Percentiles rank a stretch among this genome's conserved stretches.
Conservation (phyloP, 139 green algal species). For the Coelastrella sp. region DNA sequence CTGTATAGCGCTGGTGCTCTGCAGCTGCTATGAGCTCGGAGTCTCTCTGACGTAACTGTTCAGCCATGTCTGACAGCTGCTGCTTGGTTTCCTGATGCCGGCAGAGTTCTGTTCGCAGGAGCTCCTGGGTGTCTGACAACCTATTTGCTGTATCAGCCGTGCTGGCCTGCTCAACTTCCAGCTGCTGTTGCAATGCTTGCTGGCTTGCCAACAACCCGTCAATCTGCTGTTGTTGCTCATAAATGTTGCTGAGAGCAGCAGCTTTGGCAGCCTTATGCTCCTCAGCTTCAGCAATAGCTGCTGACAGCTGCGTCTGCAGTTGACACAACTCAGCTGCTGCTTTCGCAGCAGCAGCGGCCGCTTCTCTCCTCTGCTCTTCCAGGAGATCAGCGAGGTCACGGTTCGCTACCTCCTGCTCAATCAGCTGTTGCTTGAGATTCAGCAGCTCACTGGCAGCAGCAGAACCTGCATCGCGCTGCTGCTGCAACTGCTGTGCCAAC, state of each 20-base stretch:
- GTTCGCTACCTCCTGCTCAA: too few species aligned
- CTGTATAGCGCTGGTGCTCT: background rate
- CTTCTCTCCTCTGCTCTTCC: background rate
- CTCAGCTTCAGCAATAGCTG: background rate
- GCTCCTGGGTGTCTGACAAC: constrained; percentile 34
- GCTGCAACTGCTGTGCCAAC: constrained; percentile 24
- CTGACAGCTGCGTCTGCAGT: background rate
- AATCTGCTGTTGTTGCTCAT: background rate
- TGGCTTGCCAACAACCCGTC: background rate
- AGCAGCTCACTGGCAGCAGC: background rate
- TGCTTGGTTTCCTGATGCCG: constrained; percentile 9
- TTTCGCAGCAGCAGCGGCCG: background rate
- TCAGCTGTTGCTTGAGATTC: background rate
- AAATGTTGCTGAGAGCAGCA: too few species aligned
- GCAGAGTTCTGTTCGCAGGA: background rate
- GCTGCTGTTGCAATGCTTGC: constrained; percentile 10
- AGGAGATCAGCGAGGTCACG: background rate
- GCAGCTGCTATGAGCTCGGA: background rate
- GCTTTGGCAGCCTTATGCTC: constrained; percentile 12
- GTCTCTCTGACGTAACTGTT: background rate
- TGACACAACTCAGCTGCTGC: background rate
- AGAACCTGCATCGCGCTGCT: constrained; percentile 8
- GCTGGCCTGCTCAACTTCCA: background rate
- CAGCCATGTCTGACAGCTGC: background rate
- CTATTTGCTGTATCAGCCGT: constrained; percentile 10